Base-by-base conservation (phyloP, 2,329 filamentous ascomycete species). In the Aspergillus thermomutatus region DNA sequence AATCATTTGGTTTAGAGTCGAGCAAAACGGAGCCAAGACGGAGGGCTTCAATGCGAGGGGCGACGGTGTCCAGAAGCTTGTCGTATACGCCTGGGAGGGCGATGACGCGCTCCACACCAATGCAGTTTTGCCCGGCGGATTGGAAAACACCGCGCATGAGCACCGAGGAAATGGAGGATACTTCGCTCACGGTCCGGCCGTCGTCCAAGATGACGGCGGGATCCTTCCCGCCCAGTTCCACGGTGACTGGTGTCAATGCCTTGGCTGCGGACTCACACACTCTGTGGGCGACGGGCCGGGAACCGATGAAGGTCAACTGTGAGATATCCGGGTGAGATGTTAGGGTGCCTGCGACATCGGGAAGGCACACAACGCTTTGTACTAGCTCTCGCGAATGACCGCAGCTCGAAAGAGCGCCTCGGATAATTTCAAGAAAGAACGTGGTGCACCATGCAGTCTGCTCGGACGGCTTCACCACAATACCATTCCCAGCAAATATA, bases 271-370 rank as follows among this genome's bases (percentile, higher is more conserved):
- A 92, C 57, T 87, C 86, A 63, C 91, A 92, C 45, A 99, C 94
- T 65, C 91, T 85, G 73, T 94, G 90, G 19, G 92, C 94, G 10
- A 97, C 89, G 1, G 88, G 83, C 50, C 88, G 85, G 50, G 91
- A 96, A 62, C 94, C 94, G 72, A 99, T 97, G 77, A 99, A 99
- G 19, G 94, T 97, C 62, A 99, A 82, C 74, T 99, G 94, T 46
- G 87, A 83, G 68, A 99, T 89, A 27, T 82, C 85, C 0, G 89
- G 87, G 73, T 97, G 94, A 9, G 89, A 91, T 1, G 92, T 96
- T 51, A 99, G 80, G 69, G 92, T 83, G 50, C 85, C 83, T 0
- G 94, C 94, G 1, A 88, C 87, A 59, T 89, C 80, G 3, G 94
- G 93, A 86, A 94, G 95, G 81, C 93, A 97, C 25, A 89, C 86